Percentiles rank a stretch among this genome's conserved stretches.
These are phyloP conservation scores for Exobasidium cylindrosporum DNA, from an alignment of 1,284 basidiomycete species.

Conservation along the genomic window DNA sequence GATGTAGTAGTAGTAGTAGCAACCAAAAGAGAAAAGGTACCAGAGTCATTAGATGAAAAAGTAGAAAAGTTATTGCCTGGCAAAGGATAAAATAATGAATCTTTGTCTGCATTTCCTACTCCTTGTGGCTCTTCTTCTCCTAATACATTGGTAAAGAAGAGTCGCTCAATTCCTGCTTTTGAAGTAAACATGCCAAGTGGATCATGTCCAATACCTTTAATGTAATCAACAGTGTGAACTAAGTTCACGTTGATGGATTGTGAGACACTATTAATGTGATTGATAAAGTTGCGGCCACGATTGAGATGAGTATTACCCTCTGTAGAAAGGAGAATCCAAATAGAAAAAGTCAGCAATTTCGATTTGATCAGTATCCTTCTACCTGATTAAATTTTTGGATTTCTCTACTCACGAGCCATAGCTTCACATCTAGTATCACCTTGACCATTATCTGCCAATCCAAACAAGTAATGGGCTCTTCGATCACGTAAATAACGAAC, in stretches of 20 bases:
- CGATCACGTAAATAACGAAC: slow-evolving; percentile 24
- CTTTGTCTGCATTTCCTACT: slow-evolving; percentile 18
- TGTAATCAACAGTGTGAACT: slow-evolving; percentile 30
- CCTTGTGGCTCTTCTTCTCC: slow-evolving; percentile 31
- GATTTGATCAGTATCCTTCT: background rate
- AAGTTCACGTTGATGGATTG: slow-evolving; percentile 19
- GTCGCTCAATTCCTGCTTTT: slow-evolving; percentile 25
- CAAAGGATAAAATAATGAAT: slow-evolving; percentile 8
- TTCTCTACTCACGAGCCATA: slow-evolving; percentile 5
- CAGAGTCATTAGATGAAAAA: too few species aligned
- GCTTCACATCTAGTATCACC: slow-evolving; percentile 35
- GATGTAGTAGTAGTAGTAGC: too few species aligned
- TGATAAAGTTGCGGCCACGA: slow-evolving; percentile 29
- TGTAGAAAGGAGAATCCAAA: background rate
- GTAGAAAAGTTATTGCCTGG: too few species aligned
- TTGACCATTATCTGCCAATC: slow-evolving; percentile 24
- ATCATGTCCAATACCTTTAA: slow-evolving; percentile 27
- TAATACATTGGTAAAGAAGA: slow-evolving; percentile 35
- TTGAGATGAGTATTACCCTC: slow-evolving; percentile 31
- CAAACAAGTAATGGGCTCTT: slow-evolving; percentile 32
- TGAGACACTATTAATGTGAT: slow-evolving; percentile 15
- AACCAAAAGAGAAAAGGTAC: too few species aligned
- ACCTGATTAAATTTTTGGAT: background rate
- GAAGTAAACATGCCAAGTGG: slow-evolving; percentile 31
- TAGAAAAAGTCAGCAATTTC: background rate